Percentiles rank a stretch among this genome's conserved stretches.
phyloP scores from a whole-genome alignment of 2,329 filamentous ascomycete species.

The Ascocoryne sarcoides region DNA sequence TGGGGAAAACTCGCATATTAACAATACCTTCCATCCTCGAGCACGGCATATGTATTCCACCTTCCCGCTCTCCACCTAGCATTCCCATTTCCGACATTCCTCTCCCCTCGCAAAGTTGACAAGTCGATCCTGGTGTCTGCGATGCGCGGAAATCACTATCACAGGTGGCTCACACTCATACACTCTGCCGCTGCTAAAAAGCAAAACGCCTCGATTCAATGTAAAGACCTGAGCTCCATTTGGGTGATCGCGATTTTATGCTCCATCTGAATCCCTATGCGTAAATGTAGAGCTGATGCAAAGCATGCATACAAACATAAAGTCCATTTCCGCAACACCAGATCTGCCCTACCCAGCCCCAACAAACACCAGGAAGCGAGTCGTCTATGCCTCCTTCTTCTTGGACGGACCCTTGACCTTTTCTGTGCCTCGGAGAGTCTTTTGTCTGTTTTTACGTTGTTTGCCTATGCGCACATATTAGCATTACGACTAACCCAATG shows the following conservation, averaged over 20 bases:
- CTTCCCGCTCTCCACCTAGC: too few species aligned
- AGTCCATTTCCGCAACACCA: slow-evolving; percentile 21
- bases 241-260: background rate
- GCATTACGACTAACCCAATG: slow-evolving; percentile 8
- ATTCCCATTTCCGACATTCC: too few species aligned
- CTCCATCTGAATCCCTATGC: background rate
- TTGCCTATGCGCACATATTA: slow-evolving; percentile 59
- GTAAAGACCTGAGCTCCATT: background rate
- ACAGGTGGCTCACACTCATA: too few species aligned
- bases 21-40: too few species aligned
- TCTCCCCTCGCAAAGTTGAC: too few species aligned
- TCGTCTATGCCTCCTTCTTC: slow-evolving; percentile 85
- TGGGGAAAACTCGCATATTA: too few species aligned
- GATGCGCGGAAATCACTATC: too few species aligned
- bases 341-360: slow-evolving; percentile 20
- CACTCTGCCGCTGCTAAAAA: slow-evolving; percentile 1
- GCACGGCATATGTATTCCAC: too few species aligned
- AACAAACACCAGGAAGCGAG: slow-evolving; percentile 18
- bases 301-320: slow-evolving; percentile 6
- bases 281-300: slow-evolving; percentile 3
- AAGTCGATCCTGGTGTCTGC: too few species aligned
- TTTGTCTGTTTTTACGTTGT: slow-evolving; percentile 99
- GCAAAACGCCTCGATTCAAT: background rate
- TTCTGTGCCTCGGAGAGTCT: slow-evolving; percentile 95
- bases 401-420: slow-evolving; percentile 94